Evolutionary conservation across 176 grass and related monocot genomes (phyloP), one percentile per base, ranked within the genome.

Genomic region (Avena atlantica): DNA sequence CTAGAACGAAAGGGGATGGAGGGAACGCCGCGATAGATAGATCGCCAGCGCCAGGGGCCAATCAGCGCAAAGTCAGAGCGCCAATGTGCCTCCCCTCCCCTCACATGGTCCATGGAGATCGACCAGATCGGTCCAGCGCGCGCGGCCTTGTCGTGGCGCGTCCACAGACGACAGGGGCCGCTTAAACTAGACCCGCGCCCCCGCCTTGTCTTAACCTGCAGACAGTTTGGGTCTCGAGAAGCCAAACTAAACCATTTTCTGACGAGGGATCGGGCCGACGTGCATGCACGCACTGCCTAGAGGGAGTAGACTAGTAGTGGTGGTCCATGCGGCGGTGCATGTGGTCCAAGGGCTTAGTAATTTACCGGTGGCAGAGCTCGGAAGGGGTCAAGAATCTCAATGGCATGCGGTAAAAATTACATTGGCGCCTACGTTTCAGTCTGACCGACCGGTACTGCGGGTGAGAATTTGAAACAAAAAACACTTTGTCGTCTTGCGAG

Each of bases 141-240:
- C 51, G 7, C 37, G 61, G 60, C 19, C 74, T 19, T 50, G 74
- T 62, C 87, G 76, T 85, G 82, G 65, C 80, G 45, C 56, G 27
- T 65, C 48, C 24, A 21, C 21, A 61, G 79, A 29, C 89, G 79
- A 29, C 89, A 17, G 63, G 84, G 40, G 36, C 63, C 0, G 36
- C 16, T 76, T 27, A 57, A 78, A n/a, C 1, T 55, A 55, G 74
- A 29, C 15, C 49, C 17, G 47, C 45, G 29, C 62, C 58, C 23
- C 58, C 23, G 17, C 24, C 79, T 53, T 87, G 84, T 73, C 78
- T 56, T 49, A 12, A 62, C 88, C 61, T 48, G 83, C 88, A 67
- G 72, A 80, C 83, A 82, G 67, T 62, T 70, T 56, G 5, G 5
- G 20, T 53, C 89, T 90, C 89, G 80, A 83, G 89, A 87, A 90